Evolutionary conservation across 23 red algal species (phyloP).

Genomic region (Gracilaria domingensis): DNA sequence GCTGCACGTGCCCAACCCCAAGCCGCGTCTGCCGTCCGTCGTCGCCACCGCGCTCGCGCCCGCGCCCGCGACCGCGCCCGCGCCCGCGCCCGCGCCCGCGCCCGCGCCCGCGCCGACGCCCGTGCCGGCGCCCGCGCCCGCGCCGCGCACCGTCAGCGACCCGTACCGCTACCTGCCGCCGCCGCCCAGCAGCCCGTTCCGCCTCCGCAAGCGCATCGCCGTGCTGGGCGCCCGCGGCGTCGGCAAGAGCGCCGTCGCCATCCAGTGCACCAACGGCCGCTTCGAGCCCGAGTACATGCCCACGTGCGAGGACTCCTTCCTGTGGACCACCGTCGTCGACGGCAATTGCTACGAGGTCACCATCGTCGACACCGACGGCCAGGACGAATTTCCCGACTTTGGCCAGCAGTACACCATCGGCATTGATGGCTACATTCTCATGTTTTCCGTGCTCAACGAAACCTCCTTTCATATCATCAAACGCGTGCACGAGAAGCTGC

Average conservation of each 20-base stretch:
- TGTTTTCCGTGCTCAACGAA: conserved; percentile 82
- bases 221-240: conserved; percentile 87
- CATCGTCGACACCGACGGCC: conserved; percentile 89
- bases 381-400: conserved; percentile 92
- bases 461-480: conserved; percentile 84
- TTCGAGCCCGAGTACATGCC: conserved; percentile 90
- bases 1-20: neutral
- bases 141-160: neutral
- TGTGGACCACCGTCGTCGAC: conserved; percentile 56
- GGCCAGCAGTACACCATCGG: conserved; percentile 89
- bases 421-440: conserved; percentile 89
- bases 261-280: conserved; percentile 76
- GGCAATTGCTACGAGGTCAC: conserved; percentile 74
- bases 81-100: neutral
- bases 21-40: too few species aligned
- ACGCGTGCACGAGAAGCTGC: conserved; percentile 78
- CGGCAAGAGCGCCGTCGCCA: conserved; percentile 88
- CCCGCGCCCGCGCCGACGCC: neutral
- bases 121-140: neutral
- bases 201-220: conserved; percentile 71
- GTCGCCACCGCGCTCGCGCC: neutral
- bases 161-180: neutral
- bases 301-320: conserved; percentile 92
- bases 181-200: conserved; percentile 26
- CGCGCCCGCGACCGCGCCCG: neutral